These are phyloP conservation scores for Talaromyces albobiverticillius DNA, from an alignment of 2,329 filamentous ascomycete genomes.

Conservation along the genomic window DNA sequence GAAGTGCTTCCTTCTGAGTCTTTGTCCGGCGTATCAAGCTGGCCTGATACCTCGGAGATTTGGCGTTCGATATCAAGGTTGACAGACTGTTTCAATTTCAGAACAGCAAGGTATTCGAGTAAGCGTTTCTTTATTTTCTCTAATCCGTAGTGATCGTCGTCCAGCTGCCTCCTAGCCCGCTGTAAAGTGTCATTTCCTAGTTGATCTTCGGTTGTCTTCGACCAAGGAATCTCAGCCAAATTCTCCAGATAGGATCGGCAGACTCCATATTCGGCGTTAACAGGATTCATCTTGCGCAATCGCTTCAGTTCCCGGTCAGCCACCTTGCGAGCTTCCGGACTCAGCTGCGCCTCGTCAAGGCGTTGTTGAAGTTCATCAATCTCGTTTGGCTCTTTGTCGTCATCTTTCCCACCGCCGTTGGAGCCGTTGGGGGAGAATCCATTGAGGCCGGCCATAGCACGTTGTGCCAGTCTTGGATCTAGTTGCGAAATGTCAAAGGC, in stretches of 20 bases:
- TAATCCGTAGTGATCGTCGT: constrained; percentile 93
- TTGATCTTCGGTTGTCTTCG: constrained; percentile 76
- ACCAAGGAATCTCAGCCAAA: constrained; percentile 90
- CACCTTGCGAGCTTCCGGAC: constrained; percentile 82
- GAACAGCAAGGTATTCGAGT: constrained; percentile 92
- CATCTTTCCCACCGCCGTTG: constrained; percentile 50
- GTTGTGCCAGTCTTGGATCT: constrained; percentile 44
- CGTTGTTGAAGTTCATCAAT: constrained; percentile 88
- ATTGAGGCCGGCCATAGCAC: constrained; percentile 43
- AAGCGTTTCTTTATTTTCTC: constrained; percentile 97
- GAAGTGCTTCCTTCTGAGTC: constrained; percentile 59
- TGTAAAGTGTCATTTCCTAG: constrained; percentile 76
- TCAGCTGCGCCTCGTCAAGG: constrained; percentile 75
- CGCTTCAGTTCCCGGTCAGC: constrained; percentile 85
- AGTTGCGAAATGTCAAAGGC: constrained; percentile 56
- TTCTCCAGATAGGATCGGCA: constrained; percentile 92
- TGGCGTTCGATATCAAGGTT: constrained; percentile 80
- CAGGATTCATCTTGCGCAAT: constrained; percentile 91
- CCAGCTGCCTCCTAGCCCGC: constrained; percentile 80
- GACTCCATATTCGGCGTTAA: constrained; percentile 93
- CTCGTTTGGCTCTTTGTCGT: constrained; percentile 83
- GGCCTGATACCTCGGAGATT: constrained; percentile 55
- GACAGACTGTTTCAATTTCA: constrained; percentile 87
- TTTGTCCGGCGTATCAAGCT: constrained; percentile 20
- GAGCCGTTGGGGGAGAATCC: constrained; percentile 35